A percentile compares a stretch with the other conserved stretches of the same genome.
Evolutionary conservation across 2,329 filamentous ascomycete genomes (phyloP).

Genomic region (Arthroderma uncinatum): DNA sequence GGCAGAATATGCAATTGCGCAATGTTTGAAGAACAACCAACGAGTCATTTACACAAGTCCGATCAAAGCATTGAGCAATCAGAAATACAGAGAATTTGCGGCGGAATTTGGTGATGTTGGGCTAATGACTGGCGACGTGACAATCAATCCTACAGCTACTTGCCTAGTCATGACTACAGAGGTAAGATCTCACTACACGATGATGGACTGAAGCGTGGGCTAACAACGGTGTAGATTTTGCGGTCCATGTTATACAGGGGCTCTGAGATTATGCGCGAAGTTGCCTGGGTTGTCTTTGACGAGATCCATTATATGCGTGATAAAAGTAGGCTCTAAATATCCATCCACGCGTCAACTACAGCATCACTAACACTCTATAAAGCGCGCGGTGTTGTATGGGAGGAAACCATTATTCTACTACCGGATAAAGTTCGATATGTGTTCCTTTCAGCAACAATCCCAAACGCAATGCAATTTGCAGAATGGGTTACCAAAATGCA

Average conservation of each 20-base stretch:
- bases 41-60: slow-evolving; percentile 98
- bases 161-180: slow-evolving; percentile 99
- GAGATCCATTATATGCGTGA: slow-evolving; percentile 98
- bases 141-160: slow-evolving; percentile 95
- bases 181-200: slow-evolving; percentile 22
- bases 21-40: slow-evolving; percentile 94
- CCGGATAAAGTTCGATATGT: slow-evolving; percentile 99
- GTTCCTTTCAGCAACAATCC: slow-evolving; percentile 94
- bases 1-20: slow-evolving; percentile 94
- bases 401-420: slow-evolving; percentile 95
- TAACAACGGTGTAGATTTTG: slow-evolving; percentile 54
- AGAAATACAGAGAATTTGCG: slow-evolving; percentile 95
- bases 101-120: slow-evolving; percentile 94
- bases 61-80: slow-evolving; percentile 96
- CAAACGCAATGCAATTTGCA: slow-evolving; percentile 97
- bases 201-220: background rate
- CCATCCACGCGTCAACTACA: background rate
- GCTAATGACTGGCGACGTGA: slow-evolving; percentile 97
- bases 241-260: slow-evolving; percentile 96
- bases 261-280: slow-evolving; percentile 98
- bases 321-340: slow-evolving; percentile 42
- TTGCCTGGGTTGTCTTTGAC: slow-evolving; percentile 96
- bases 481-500: slow-evolving; percentile 99
- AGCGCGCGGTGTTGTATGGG: slow-evolving; percentile 91
- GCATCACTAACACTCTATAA: slow-evolving; percentile 15